Evolutionary conservation across 2,329 filamentous ascomycete genomes (phyloP).

Genomic region (Amesomyces nigricolor): DNA sequence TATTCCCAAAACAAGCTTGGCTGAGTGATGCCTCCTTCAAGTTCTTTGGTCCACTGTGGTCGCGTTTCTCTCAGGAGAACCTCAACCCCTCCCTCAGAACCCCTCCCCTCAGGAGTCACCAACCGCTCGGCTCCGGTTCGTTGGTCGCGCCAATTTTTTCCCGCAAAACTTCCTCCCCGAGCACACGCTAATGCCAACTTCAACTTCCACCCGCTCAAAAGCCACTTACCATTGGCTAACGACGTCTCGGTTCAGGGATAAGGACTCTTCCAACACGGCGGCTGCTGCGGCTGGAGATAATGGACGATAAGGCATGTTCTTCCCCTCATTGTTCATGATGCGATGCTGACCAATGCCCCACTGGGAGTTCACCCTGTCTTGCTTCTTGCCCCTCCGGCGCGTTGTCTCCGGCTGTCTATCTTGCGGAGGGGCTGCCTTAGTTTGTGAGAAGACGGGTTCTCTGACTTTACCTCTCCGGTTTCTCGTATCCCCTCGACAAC

Average conservation of each 20-base stretch:
- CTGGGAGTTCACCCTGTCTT: not conserved
- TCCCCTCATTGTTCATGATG: conserved; percentile 1
- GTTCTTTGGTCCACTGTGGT: not conserved
- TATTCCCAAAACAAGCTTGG: not conserved
- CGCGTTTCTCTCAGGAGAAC: too few species aligned
- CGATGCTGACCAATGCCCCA: conserved; percentile 5
- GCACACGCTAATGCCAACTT: conserved; percentile 7
- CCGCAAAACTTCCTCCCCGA: not conserved
- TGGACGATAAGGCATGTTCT: too few species aligned
- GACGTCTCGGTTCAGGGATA: conserved; percentile 4
- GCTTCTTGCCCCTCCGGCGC: not conserved
- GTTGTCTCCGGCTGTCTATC: not conserved
- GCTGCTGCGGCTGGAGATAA: too few species aligned
- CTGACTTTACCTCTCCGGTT: too few species aligned
- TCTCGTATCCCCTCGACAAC: too few species aligned
- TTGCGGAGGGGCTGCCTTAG: not conserved
- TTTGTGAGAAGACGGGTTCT: not conserved
- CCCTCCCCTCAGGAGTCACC: not conserved
- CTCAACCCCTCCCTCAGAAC: not conserved
- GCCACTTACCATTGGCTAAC: conserved; percentile 8
- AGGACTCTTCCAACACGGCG: not conserved
- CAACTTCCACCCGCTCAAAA: not conserved
- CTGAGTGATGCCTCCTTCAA: not conserved
- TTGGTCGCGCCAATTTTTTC: conserved; percentile 3
- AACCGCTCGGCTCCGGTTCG: not conserved